These are phyloP conservation scores for Colletotrichum magnum DNA, from an alignment of 2,329 filamentous ascomycete genomes.

Conservation along the genomic window DNA sequence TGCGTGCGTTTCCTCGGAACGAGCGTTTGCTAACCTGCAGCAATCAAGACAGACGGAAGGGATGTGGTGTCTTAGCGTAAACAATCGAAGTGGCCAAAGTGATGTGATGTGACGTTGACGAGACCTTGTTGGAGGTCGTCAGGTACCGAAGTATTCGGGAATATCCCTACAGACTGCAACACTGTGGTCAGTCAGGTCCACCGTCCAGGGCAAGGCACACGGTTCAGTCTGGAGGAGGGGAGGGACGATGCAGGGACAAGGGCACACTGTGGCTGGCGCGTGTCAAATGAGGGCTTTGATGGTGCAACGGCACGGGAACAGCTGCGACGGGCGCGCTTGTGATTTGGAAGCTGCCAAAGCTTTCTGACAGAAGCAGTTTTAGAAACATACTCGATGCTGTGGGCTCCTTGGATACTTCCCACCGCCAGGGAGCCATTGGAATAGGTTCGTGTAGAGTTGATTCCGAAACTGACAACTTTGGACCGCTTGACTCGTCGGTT, in stretches of 20 bases:
- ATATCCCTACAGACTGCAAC: background rate
- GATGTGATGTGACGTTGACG: background rate
- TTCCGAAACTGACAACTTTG: slow-evolving; percentile 15
- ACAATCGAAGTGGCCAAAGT: background rate
- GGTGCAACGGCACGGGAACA: slow-evolving; percentile 31
- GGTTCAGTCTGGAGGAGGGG: background rate
- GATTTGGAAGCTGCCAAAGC: slow-evolving; percentile 41
- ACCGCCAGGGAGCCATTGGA: background rate
- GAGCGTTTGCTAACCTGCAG: slow-evolving; percentile 21
- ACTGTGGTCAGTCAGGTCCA: background rate
- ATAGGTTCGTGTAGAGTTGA: slow-evolving; percentile 11
- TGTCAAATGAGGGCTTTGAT: slow-evolving; percentile 35
- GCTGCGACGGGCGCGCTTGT: slow-evolving; percentile 29
- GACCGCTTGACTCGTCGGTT: slow-evolving; percentile 12
- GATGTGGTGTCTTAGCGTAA: slow-evolving; percentile 3
- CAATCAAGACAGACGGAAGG: slow-evolving; percentile 3
- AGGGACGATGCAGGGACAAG: slow-evolving; percentile 27
- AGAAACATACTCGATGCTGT: slow-evolving; percentile 29
- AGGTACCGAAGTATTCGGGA: background rate
- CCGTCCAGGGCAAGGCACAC: slow-evolving; percentile 10
- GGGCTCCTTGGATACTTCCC: background rate
- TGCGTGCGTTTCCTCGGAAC: slow-evolving; percentile 36
- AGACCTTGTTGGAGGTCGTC: background rate
- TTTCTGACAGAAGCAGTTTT: slow-evolving; percentile 41
- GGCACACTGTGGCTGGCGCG: slow-evolving; percentile 24